phyloP scores from a whole-genome alignment of 495 filamentous ascomycete genomes.

The Amorphotheca resinae region DNA sequence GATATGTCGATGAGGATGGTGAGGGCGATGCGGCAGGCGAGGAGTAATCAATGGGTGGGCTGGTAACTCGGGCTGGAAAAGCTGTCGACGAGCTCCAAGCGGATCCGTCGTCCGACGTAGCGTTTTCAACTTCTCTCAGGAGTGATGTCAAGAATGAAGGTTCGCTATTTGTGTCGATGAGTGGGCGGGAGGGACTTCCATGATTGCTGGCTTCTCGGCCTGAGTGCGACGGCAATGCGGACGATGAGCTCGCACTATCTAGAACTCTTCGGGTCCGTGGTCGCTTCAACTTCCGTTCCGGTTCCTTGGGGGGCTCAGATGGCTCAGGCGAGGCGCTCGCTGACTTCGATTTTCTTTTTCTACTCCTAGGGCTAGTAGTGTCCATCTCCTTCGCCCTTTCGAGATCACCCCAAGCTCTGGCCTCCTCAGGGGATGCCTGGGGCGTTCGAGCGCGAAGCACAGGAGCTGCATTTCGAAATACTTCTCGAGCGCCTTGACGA shows the following conservation, averaged over 20 bases:
- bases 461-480: neutral
- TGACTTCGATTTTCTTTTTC: conserved; percentile 69
- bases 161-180: conserved; percentile 31
- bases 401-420: conserved; percentile 77
- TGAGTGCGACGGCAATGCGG: conserved; percentile 28
- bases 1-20: conserved; percentile 48
- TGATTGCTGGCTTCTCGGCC: conserved; percentile 13
- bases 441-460: conserved; percentile 30
- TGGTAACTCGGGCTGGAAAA: conserved; percentile 25
- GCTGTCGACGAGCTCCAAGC: conserved; percentile 29
- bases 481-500: conserved; percentile 46
- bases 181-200: conserved; percentile 24
- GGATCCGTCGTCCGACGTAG: conserved; percentile 39
- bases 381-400: conserved; percentile 69
- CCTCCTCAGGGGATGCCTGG: conserved; percentile 64
- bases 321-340: conserved; percentile 53
- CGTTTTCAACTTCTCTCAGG: conserved; percentile 74
- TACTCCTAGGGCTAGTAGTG: conserved; percentile 28
- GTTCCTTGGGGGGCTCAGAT: conserved; percentile 41
- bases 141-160: conserved; percentile 68
- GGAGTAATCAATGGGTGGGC: conserved; percentile 39
- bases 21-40: conserved; percentile 56
- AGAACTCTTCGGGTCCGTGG: conserved; percentile 54
- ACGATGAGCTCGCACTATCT: conserved; percentile 37
- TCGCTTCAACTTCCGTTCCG: conserved; percentile 70